Conservation (phyloP, 73 alveolate genomes). For the Paramecium caudatum region DNA sequence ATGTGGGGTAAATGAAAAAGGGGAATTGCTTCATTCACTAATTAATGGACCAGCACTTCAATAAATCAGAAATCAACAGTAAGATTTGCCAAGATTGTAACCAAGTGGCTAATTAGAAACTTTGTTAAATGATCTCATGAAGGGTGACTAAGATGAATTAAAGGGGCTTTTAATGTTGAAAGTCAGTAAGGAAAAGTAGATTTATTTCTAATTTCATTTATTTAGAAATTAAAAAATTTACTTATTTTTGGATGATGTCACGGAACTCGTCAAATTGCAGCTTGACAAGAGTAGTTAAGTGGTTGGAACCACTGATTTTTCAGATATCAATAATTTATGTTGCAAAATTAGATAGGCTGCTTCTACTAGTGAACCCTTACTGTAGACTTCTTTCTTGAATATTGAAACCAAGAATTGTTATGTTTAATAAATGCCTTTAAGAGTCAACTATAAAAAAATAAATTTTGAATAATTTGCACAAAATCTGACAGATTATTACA, state of each 20-base stretch:
- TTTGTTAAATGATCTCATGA: background rate
- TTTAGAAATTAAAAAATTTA: background rate
- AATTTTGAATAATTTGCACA: conserved; percentile 17
- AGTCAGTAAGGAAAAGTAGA: background rate
- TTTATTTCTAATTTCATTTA: background rate
- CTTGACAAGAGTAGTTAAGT: background rate
- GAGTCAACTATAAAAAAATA: conserved; percentile 12
- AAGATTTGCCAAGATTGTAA: conserved; percentile 56
- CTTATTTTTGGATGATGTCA: conserved; percentile 43
- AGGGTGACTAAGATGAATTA: background rate
- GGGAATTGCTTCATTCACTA: conserved; percentile 55
- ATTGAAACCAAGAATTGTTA: background rate
- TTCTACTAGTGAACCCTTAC: background rate
- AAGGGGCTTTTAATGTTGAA: background rate
- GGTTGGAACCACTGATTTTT: background rate
- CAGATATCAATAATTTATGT: background rate
- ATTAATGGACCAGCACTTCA: conserved; percentile 56
- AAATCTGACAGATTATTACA: background rate
- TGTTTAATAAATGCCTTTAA: background rate
- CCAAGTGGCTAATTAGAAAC: background rate
- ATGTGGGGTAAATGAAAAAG: conserved; percentile 61
- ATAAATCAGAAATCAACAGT: background rate
- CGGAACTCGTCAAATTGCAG: background rate
- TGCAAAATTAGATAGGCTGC: background rate
- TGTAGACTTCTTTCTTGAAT: conserved; percentile 1